These are phyloP conservation scores for Paecilomyces niveus DNA, from an alignment of 2,329 filamentous ascomycete genomes.

Conservation along the genomic window DNA sequence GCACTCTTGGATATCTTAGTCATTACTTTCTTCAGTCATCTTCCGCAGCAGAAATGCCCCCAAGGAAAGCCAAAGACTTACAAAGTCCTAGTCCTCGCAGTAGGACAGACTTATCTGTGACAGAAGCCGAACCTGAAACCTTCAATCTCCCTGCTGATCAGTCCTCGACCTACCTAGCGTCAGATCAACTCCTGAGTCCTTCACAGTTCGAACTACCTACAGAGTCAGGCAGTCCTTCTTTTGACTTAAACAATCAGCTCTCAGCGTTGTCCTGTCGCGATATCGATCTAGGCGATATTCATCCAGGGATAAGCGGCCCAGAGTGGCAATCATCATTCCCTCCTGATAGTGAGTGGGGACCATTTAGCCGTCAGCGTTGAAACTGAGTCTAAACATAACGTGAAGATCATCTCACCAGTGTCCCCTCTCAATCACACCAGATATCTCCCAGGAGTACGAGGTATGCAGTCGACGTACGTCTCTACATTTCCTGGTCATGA, in stretches of 20 bases:
- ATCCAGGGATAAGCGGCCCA: neutral
- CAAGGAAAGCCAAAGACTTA: constrained; percentile 4
- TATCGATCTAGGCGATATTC: neutral
- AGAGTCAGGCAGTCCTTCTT: neutral
- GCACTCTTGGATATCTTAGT: neutral
- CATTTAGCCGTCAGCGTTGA: neutral
- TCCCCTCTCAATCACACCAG: neutral
- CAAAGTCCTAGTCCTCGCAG: constrained; percentile 1
- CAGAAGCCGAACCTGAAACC: neutral
- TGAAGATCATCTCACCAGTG: neutral
- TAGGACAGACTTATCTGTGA: neutral
- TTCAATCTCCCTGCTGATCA: neutral
- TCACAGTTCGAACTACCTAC: neutral
- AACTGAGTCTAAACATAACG: neutral
- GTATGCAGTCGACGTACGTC: constrained; percentile 1
- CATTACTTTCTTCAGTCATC: neutral
- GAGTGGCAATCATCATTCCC: neutral
- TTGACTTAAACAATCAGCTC: neutral
- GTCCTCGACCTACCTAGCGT: neutral
- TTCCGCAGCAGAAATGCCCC: constrained; percentile 2
- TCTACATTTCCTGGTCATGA: neutral
- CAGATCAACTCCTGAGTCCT: neutral
- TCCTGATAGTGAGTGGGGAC: neutral
- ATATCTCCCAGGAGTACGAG: neutral
- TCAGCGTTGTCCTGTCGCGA: neutral